Conservation (phyloP, 1,284 basidiomycete species). For the Melanopsichium pennsylvanicum region DNA sequence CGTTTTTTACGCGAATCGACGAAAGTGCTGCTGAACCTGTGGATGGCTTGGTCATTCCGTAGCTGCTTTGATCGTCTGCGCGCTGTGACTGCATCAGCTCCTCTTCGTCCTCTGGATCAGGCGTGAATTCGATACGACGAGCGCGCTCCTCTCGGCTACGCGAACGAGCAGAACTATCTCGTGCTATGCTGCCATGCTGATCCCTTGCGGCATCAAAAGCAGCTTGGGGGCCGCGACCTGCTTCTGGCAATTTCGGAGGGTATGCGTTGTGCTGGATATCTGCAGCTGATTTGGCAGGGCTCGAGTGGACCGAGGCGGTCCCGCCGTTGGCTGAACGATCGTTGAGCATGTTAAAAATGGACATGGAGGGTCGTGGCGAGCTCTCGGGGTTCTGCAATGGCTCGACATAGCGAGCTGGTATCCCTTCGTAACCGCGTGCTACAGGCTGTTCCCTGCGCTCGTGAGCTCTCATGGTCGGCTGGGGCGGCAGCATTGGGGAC, state of each 20-base stretch:
- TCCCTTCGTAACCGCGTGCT: conserved; percentile 9
- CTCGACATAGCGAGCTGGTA: conserved; percentile 11
- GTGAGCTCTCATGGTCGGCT: conserved; percentile 3
- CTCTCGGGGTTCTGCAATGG: conserved; percentile 25
- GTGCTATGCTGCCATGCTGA: neutral
- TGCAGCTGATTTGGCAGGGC: conserved; percentile 20
- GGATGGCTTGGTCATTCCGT: neutral
- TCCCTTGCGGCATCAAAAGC: conserved; percentile 35
- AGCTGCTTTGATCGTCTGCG: neutral
- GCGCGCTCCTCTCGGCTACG: conserved; percentile 13
- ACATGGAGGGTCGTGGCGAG: conserved; percentile 44
- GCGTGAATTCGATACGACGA: conserved; percentile 17
- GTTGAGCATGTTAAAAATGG: conserved; percentile 52
- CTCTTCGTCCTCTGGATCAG: conserved; percentile 19
- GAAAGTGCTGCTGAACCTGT: neutral
- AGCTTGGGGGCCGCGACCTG: conserved; percentile 8
- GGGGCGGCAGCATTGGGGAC: conserved; percentile 20
- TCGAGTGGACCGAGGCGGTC: conserved; percentile 17
- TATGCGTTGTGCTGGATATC: conserved; percentile 6
- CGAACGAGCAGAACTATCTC: neutral
- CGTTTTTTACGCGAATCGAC: conserved; percentile 23
- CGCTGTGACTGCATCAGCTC: conserved; percentile 2
- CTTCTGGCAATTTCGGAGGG: neutral
- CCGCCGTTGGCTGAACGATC: conserved; percentile 34
- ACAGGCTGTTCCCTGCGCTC: conserved; percentile 7